phyloP scores from a whole-genome alignment of 345 rosid genomes.

The Melastoma malabathricum region DNA sequence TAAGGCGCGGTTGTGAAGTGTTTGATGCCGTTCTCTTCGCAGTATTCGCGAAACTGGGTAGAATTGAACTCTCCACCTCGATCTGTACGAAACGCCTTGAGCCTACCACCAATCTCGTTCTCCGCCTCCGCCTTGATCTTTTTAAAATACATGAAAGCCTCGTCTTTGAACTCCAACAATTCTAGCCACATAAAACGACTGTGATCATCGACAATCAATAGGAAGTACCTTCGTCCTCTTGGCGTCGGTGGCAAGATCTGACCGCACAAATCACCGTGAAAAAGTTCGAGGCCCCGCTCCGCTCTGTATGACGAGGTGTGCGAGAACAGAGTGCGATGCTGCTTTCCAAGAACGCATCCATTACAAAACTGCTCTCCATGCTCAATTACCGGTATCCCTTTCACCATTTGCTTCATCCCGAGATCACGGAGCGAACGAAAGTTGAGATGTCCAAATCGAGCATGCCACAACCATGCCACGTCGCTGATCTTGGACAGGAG shows the following conservation, averaged over 20 bases:
- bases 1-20: neutral
- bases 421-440: neutral
- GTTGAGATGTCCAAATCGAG: neutral
- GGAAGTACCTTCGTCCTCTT: constrained; percentile 1
- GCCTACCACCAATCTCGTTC: neutral
- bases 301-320: neutral
- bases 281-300: neutral
- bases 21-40: neutral
- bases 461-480: constrained; percentile 3
- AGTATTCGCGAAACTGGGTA: neutral
- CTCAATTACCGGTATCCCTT: neutral
- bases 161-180: neutral
- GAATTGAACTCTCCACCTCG: constrained; percentile 3
- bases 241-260: neutral
- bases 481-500: neutral
- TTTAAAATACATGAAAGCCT: constrained; percentile 1
- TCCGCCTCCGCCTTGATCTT: neutral
- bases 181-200: constrained; percentile 4
- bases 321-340: constrained; percentile 2
- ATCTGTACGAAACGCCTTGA: neutral
- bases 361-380: neutral
- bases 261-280: neutral
- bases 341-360: constrained; percentile 1
- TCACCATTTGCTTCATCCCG: neutral
- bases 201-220: constrained; percentile 2